These are phyloP conservation scores for Arabis alpina DNA, from an alignment of 345 rosid species.

Conservation along the genomic window DNA sequence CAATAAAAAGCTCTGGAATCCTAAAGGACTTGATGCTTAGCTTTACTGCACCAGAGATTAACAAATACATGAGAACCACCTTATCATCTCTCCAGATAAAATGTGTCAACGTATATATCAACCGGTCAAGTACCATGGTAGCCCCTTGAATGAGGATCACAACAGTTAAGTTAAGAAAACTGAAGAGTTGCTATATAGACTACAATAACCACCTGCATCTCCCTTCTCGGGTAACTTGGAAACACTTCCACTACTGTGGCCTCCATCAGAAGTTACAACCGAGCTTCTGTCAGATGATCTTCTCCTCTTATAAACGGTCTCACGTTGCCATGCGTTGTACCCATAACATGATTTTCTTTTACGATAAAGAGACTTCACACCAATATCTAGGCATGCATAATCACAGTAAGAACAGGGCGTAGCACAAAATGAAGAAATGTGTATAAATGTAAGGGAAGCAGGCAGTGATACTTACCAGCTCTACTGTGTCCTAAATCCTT, in stretches of 20 bases:
- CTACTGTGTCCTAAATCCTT: conserved; percentile 62
- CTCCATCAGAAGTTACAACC: conserved; percentile 72
- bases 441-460: conserved; percentile 5
- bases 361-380: conserved; percentile 54
- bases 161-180: conserved; percentile 27
- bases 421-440: conserved; percentile 10
- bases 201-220: conserved; percentile 40
- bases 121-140: conserved; percentile 56
- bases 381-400: conserved; percentile 52
- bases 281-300: conserved; percentile 62
- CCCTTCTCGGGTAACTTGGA: conserved; percentile 68
- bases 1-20: conserved; percentile 88
- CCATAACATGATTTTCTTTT: conserved; percentile 65
- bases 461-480: conserved; percentile 59
- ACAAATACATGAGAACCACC: conserved; percentile 37
- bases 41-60: conserved; percentile 70
- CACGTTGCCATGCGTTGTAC: conserved; percentile 53
- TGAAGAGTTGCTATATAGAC: conserved; percentile 5
- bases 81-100: conserved; percentile 14
- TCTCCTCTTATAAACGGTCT: conserved; percentile 63
- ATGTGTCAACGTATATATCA: conserved; percentile 20
- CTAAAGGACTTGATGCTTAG: conserved; percentile 91
- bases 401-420: conserved; percentile 3
- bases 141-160: conserved; percentile 54
- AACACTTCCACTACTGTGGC: conserved; percentile 80